Conservation (phyloP, 768 basidiomycete genomes). For the Mycena polygramma region DNA sequence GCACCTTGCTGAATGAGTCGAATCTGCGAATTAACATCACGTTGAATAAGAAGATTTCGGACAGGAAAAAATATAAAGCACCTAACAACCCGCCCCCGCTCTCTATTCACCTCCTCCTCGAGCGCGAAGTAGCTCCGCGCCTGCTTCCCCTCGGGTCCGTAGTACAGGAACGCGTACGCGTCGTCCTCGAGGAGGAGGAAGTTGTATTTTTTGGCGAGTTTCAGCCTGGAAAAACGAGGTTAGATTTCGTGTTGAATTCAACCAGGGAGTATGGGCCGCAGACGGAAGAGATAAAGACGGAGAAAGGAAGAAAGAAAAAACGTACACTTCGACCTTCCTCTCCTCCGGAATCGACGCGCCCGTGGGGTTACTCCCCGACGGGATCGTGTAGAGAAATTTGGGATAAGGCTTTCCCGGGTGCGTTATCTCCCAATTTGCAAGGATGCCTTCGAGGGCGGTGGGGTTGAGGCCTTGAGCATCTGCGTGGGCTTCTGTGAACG, state of each 20-base stretch:
- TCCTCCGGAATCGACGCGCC: conserved; percentile 48
- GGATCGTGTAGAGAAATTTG: conserved; percentile 74
- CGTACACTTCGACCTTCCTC: conserved; percentile 35
- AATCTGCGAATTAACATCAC: conserved; percentile 60
- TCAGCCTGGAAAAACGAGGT: conserved; percentile 60
- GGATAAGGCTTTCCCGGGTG: conserved; percentile 68
- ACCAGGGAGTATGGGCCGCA: too few relatives aligned
- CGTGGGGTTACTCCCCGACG: conserved; percentile 51
- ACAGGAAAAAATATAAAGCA: conserved; percentile 18
- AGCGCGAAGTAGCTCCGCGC: conserved; percentile 47
- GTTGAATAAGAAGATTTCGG: too few relatives aligned
- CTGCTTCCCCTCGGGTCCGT: conserved; percentile 32
- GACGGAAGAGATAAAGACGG: too few relatives aligned
- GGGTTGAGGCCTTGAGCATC: conserved; percentile 71
- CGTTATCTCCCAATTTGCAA: conserved; percentile 61
- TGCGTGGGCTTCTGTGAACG: conserved; percentile 64
- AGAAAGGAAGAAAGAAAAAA: not conserved
- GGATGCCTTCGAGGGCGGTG: conserved; percentile 57
- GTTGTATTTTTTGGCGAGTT: conserved; percentile 69
- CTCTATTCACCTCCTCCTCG: conserved; percentile 46
- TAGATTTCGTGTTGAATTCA: too few relatives aligned
- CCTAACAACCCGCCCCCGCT: conserved; percentile 66
- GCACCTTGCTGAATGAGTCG: conserved; percentile 79
- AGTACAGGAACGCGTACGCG: conserved; percentile 39
- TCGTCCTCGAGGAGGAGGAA: conserved; percentile 63